Base-by-base conservation (phyloP, 768 basidiomycete species). In the Pleurotus salmoneostramineus region DNA sequence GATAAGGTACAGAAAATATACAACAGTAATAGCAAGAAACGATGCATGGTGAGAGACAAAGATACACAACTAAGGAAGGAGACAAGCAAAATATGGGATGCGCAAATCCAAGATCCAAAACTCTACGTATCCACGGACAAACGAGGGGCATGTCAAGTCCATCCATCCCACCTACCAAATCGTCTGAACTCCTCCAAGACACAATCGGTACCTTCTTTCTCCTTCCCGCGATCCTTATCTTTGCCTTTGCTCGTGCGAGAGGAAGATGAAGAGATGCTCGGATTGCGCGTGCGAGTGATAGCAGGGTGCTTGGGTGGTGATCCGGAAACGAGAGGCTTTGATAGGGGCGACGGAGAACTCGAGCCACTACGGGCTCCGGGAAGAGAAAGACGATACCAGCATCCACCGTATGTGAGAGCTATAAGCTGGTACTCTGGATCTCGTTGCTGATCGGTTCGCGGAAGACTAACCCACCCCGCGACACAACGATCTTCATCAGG, bases 141-240 rank as follows among this genome's bases (percentile, higher is more conserved):
- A 8, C 32, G 37, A 4, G 32, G 14, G 21, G 21, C 21, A 27
- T 27, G 21, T 66, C 66, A 86, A 34, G 77, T 83, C 93, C 93
- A 95, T 0, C 92, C 93, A 76, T 95, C 93, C 91, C 92, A 93
- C 56, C 90, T 77, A 21, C 93, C 93, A 66, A 87, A 94, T 62
- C 88, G 78, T 61, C 91, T 74, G 69, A 86, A 95, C 68, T 95
- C 93, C 63, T 84, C 77, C 50, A 95, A 67, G 10, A 79, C 74
- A 67, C 93, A 87, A 32, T 87, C 83, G 49, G 84, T 77, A 58
- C 82, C 80, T 59, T 87, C 81, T 67, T 83, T 84, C 62, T 69
- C 75, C 52, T 73, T 71, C 60, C 80, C 83, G 67, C 81, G 80
- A 49, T 83, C 82, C 36, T 75, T 74, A 60, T 82, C 84, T 62